phyloP scores from a whole-genome alignment of 1,284 basidiomycete genomes.

The Kalmanozyma brasiliensis region DNA sequence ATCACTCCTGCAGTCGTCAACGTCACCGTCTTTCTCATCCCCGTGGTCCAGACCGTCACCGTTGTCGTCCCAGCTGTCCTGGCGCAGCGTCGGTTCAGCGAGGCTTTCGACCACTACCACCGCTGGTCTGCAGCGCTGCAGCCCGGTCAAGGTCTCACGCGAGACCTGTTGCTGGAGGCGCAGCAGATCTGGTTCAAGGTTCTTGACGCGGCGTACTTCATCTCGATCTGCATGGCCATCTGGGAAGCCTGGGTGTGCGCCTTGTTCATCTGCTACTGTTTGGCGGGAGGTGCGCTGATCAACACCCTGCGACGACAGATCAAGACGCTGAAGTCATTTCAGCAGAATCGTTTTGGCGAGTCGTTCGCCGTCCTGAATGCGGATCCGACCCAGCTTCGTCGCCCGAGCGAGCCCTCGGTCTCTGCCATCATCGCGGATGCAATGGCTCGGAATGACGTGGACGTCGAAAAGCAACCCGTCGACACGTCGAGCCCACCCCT shows the following conservation, averaged over 20 bases:
- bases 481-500: slow-evolving; percentile 1
- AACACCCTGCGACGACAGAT: slow-evolving; percentile 23
- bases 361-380: slow-evolving; percentile 14
- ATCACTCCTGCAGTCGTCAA: slow-evolving; percentile 33
- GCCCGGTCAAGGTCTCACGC: slow-evolving; percentile 8
- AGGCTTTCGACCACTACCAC: slow-evolving; percentile 15
- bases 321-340: slow-evolving; percentile 21
- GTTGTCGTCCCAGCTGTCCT: slow-evolving; percentile 28
- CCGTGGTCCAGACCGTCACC: slow-evolving; percentile 21
- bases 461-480: slow-evolving; percentile 19
- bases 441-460: slow-evolving; percentile 5
- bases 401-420: slow-evolving; percentile 10
- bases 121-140: slow-evolving; percentile 15
- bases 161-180: slow-evolving; percentile 31
- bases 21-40: slow-evolving; percentile 20
- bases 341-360: slow-evolving; percentile 28
- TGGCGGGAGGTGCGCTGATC: slow-evolving; percentile 23
- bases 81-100: slow-evolving; percentile 15
- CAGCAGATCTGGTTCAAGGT: slow-evolving; percentile 41
- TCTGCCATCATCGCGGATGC: too few relatives aligned
- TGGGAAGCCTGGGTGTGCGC: slow-evolving; percentile 34
- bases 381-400: background rate
- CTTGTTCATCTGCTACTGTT: slow-evolving; percentile 16
- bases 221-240: slow-evolving; percentile 31
- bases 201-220: slow-evolving; percentile 27